Percentiles rank a stretch among this genome's conserved stretches.
Evolutionary conservation across 2,329 filamentous ascomycete genomes (phyloP).

Genomic region (Diplodia sapinea): DNA sequence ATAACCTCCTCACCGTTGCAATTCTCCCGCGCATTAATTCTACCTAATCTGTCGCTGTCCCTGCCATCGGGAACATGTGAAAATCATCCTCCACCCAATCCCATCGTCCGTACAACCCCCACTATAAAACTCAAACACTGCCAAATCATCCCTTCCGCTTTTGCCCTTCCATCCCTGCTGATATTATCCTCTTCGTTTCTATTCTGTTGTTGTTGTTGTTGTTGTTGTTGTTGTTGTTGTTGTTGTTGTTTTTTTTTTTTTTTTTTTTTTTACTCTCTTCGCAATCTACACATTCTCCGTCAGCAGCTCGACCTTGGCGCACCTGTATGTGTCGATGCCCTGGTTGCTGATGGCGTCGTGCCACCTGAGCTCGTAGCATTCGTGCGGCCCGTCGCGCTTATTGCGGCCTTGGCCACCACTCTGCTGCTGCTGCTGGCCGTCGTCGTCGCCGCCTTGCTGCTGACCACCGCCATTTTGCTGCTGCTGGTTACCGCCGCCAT

Average conservation of each 20-base stretch:
- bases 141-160: no score
- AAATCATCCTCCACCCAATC: background rate
- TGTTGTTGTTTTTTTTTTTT: no score
- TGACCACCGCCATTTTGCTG: no score
- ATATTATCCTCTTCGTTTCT: no score
- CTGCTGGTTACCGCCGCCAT: background rate
- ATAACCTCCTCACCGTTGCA: background rate
- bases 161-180: no score
- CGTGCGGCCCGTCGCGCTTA: no score
- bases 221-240: no score
- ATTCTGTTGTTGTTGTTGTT: no score
- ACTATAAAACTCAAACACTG: background rate
- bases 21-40: background rate
- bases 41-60: slow-evolving; percentile 4
- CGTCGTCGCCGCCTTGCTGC: no score
- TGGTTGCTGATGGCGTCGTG: slow-evolving; percentile 11
- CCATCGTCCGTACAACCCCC: background rate
- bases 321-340: background rate
- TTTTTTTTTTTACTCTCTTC: background rate
- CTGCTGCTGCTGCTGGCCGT: no score
- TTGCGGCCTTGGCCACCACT: no score
- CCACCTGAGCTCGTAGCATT: slow-evolving; percentile 14
- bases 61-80: slow-evolving; percentile 15
- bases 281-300: background rate
- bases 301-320: slow-evolving; percentile 22